Evolutionary conservation across 2,329 filamentous ascomycete species (phyloP).

Genomic region (Colletotrichum sp.): DNA sequence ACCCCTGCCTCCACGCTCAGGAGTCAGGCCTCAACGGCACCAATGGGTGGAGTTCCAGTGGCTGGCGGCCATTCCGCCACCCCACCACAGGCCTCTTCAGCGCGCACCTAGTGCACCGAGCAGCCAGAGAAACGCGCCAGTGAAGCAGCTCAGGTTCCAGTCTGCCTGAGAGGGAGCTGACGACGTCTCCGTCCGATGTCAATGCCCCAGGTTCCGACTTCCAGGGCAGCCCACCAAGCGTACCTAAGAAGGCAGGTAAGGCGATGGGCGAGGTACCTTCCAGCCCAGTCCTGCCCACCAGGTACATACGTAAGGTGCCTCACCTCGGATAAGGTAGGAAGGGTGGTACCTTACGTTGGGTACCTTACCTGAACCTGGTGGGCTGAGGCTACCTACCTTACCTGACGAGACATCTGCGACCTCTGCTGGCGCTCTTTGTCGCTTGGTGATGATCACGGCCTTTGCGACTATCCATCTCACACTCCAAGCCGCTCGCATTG

Average conservation of each 20-base stretch:
- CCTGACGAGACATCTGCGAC: neutral
- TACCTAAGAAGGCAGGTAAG: neutral
- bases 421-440: neutral
- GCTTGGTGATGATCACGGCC: neutral
- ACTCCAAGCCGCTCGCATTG: neutral
- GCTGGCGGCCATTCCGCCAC: neutral
- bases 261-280: neutral
- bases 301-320: neutral
- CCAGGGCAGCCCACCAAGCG: neutral
- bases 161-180: constrained; percentile 17
- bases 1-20: constrained; percentile 3
- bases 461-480: neutral
- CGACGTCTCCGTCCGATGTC: constrained; percentile 20
- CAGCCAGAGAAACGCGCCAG: constrained; percentile 17
- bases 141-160: constrained; percentile 18
- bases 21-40: constrained; percentile 13
- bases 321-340: neutral
- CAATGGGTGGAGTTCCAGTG: constrained; percentile 5
- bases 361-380: neutral
- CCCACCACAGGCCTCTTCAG: constrained; percentile 19
- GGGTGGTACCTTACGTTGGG: neutral
- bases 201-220: constrained; percentile 4
- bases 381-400: neutral
- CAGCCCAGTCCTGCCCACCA: neutral
- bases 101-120: constrained; percentile 18